Conservation (phyloP, 2,329 filamentous ascomycete genomes). For the Cadophora luteo-olivacea region DNA sequence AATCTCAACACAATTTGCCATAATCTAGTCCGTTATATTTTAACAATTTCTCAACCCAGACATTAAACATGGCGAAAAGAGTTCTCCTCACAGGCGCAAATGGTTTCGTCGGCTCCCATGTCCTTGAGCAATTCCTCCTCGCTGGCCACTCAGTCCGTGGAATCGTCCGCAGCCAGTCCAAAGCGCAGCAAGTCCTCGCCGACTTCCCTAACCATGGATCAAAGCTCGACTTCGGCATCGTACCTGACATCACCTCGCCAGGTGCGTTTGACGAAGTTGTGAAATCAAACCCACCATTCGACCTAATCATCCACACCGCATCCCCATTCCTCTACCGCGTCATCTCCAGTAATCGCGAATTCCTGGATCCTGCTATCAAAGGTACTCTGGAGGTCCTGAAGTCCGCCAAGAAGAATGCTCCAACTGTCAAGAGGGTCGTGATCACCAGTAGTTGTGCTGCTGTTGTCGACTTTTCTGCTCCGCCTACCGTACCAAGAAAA, state of each 20-base stretch:
- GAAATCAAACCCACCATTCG: conserved; percentile 61
- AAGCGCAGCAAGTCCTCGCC: conserved; percentile 50
- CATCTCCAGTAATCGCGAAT: conserved; percentile 43
- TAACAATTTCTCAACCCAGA: neutral
- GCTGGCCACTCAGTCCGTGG: conserved; percentile 47
- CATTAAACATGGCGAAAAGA: conserved; percentile 29
- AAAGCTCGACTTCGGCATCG: conserved; percentile 56
- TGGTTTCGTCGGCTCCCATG: conserved; percentile 43
- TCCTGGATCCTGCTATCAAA: conserved; percentile 61
- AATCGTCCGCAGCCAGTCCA: conserved; percentile 52
- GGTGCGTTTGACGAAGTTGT: conserved; percentile 70
- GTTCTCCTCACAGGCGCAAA: conserved; percentile 45
- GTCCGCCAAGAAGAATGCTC: conserved; percentile 65
- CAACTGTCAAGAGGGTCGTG: conserved; percentile 73
- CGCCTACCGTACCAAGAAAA: conserved; percentile 44
- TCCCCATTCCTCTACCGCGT: conserved; percentile 54
- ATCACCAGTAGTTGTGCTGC: conserved; percentile 51
- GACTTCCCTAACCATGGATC: conserved; percentile 44
- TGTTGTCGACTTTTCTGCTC: conserved; percentile 39
- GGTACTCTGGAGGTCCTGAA: conserved; percentile 74
- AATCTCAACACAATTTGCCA: neutral
- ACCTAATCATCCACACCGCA: conserved; percentile 71
- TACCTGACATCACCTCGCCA: conserved; percentile 72
- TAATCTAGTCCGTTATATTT: neutral
- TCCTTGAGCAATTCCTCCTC: conserved; percentile 39